Evolutionary conservation across 306 rosid genomes (phyloP), one percentile per base, ranked within the genome.

Genomic region (Pyrus pyrifolia): DNA sequence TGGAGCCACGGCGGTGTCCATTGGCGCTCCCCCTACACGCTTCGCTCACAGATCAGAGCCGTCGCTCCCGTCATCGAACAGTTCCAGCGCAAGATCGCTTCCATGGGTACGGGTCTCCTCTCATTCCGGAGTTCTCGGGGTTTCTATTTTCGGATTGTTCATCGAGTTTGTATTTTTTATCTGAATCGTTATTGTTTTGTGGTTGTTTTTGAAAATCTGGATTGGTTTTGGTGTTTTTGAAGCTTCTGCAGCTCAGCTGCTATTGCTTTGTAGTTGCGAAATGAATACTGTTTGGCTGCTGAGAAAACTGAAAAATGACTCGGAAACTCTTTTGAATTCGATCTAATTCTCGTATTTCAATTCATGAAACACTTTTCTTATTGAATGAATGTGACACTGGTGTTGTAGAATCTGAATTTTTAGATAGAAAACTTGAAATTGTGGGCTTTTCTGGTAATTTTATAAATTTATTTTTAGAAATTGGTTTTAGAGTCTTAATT

Each of bases 31-130:
- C 88, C 93, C 1, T 61, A 74, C 82, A 78, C 87, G 67, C 88
- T 89, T 45, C 93, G 96, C 61, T 82, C 93, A 62, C 97, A 93
- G 96, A 89, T 93, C 97, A 89, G 96, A 80, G 87, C 96, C 27
- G 71, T 77, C 6, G 85, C 97, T 82, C 98, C 98, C 3, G 83
- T 86, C 49, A 82, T 93, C 61, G 92, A 89, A 77, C 97, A 79
- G 11, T 84, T 89, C 46, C 92, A 91, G 51, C 93, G 98, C 75
- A 89, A 81, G 80, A 83, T 91, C 84, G 89, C 98, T 72, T 81
- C 98, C 58, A 83, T 87, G 82, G 98, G 98, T 93, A 58, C 76
- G 49, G 44, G 44, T 53, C 60, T 19, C 74, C 9, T 8, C 42
- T 72, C 29, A 8, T 58, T 76, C 91, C 87, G 29, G 4, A 0